Base-by-base conservation (phyloP, 176 grass and related monocot genomes). In the Sorghum bicolor region DNA sequence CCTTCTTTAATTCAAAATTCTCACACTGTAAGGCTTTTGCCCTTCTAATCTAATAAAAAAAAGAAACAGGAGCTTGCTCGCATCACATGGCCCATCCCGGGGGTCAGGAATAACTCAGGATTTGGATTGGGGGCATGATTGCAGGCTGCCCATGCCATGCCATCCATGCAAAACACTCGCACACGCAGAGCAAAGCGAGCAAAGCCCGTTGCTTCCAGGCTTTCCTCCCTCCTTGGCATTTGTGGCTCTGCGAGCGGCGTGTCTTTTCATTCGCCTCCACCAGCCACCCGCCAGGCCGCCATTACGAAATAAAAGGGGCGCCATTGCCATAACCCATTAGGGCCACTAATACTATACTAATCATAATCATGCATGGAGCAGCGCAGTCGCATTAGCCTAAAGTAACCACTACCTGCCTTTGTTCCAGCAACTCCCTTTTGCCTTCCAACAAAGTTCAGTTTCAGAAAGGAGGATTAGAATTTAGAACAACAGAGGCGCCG, bases 191-290 rank as follows among this genome's bases (percentile, higher is more conserved):
- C 62, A 11, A 5, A 33, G 14, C 28, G 0, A 6, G 13, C 65
- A 34, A 67, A 36, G 30, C 30, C 3, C 4, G 9, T 5, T 1
- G 2, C 10, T 73, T 40, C 34, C 76, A 64, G 61, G 61, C 79
- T 78, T 79, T 72, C 72, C 73, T 79, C 47, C 72, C 73, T 79
- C 47, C 47, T 50, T 75, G 88, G 88, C 80, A 86, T 83, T 3
- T 44, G 88, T 72, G 80, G 61, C 31, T 52, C 72, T 86, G 73
- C 77, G 74, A 79, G 84, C 64, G 83, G 74, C 78, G 84, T 90
- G 84, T 73, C 84, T 90, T 90, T 90, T 78, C 79, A 86, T 86
- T 86, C 84, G 32, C 52, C 34, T 60, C 80, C 84, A 83, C 58
- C 53, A 86, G 48, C 48, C 16, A 5, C 1, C 38, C 50, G 37